Percentiles rank a stretch among this genome's conserved stretches.
Evolutionary conservation across 805 yeast genomes (phyloP).

Genomic region (Wickerhamiella azymoides): DNA sequence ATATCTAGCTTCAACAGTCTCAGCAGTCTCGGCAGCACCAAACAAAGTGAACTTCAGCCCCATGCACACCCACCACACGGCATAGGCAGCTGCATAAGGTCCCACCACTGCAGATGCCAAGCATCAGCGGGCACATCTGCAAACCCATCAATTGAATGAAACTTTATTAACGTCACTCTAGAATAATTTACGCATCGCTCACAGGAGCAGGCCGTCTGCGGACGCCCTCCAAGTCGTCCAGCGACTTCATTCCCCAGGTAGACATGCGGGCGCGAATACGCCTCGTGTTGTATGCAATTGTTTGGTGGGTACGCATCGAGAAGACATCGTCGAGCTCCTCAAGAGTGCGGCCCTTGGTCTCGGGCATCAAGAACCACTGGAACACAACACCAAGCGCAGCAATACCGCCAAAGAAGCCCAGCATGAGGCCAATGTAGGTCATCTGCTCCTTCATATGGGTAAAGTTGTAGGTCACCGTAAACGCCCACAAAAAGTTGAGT

Average conservation of each 20-base stretch:
- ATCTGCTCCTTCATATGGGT: conserved; percentile 40
- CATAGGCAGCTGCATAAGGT: no score
- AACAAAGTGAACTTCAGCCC: no score
- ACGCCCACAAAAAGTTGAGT: conserved; percentile 44
- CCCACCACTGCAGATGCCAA: no score
- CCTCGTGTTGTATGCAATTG: conserved; percentile 15
- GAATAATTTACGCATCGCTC: no score
- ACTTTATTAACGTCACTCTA: no score
- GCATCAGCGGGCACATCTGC: no score
- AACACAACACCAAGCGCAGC: conserved; percentile 37
- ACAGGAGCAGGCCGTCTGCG: no score
- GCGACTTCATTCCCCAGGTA: conserved; percentile 3
- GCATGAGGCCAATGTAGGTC: conserved; percentile 47
- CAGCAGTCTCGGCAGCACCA: no score
- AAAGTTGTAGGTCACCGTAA: conserved; percentile 52
- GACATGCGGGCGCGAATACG: neutral
- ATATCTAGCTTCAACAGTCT: no score
- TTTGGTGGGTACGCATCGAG: conserved; percentile 31
- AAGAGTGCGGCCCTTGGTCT: conserved; percentile 55
- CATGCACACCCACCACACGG: no score
- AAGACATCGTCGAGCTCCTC: conserved; percentile 59
- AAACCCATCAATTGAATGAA: no score
- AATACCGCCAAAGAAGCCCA: conserved; percentile 57
- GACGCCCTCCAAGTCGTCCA: neutral
- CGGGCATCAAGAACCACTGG: conserved; percentile 43